These are phyloP conservation scores for Fremontodendron californicum DNA, from an alignment of 345 rosid species.

Conservation along the genomic window DNA sequence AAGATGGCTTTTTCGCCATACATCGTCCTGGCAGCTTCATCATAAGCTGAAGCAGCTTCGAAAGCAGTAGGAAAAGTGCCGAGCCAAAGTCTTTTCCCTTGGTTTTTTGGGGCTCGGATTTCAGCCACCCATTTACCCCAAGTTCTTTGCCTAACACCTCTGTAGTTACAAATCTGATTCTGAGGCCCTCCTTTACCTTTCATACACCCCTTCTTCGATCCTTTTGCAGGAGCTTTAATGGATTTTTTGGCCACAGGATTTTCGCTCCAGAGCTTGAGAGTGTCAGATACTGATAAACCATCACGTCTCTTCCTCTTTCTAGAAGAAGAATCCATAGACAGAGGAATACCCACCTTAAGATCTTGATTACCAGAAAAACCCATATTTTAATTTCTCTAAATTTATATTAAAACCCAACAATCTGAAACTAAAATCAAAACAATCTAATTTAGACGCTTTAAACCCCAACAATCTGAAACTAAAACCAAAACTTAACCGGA, in stretches of 20 bases:
- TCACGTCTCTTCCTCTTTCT: not conserved
- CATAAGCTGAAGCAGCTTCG: conserved; percentile 80
- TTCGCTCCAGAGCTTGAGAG: not conserved
- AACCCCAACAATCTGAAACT: not conserved
- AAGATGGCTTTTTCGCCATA: conserved; percentile 56
- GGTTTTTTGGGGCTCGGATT: conserved; percentile 63
- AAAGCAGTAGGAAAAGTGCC: conserved; percentile 66
- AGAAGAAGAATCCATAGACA: too few species aligned
- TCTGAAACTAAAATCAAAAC: not conserved
- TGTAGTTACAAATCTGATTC: conserved; percentile 41
- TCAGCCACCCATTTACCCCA: conserved; percentile 97
- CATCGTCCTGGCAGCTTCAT: conserved; percentile 70
- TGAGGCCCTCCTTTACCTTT: conserved; percentile 92
- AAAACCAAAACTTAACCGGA: not conserved
- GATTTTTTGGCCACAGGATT: not conserved
- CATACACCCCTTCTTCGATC: too few species aligned
- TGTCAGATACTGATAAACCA: not conserved
- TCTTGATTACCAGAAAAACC: not conserved
- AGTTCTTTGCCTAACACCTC: conserved; percentile 85
- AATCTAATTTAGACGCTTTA: not conserved
- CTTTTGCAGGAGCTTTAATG: conserved; percentile 35
- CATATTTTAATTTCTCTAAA: not conserved
- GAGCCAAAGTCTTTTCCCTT: conserved; percentile 68
- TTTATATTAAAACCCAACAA: not conserved
- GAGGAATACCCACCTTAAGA: conserved; percentile 13